phyloP scores from a whole-genome alignment of 1,284 basidiomycete genomes.

The Pseudozyma tsukubaensis region DNA sequence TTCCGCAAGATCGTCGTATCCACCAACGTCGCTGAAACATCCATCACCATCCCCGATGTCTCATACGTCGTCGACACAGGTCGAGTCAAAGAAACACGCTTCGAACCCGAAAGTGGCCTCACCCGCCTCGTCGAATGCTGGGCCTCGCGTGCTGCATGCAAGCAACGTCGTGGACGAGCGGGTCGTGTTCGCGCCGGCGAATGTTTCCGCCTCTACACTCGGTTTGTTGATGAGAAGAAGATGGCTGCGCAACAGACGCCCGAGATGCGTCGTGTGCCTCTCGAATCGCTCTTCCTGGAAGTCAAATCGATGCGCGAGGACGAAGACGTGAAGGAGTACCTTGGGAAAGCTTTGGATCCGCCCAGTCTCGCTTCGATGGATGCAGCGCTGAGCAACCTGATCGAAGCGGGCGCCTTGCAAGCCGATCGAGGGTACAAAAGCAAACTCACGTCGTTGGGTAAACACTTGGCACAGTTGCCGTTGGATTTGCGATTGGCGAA shows the following conservation, averaged over 20 bases:
- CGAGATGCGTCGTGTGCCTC: slow-evolving; percentile 88
- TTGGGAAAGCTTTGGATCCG: slow-evolving; percentile 83
- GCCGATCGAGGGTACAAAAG: slow-evolving; percentile 72
- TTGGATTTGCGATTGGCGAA: slow-evolving; percentile 90
- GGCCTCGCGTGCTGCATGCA: slow-evolving; percentile 82
- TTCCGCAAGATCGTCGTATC: slow-evolving; percentile 88
- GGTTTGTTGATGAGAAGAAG: slow-evolving; percentile 76
- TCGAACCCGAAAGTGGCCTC: slow-evolving; percentile 81
- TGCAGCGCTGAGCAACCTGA: slow-evolving; percentile 79
- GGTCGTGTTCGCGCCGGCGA: slow-evolving; percentile 76
- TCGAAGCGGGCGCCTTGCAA: slow-evolving; percentile 82
- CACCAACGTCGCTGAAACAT: slow-evolving; percentile 92
- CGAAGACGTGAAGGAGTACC: slow-evolving; percentile 80
- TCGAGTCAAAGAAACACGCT: slow-evolving; percentile 88
- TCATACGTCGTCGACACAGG: slow-evolving; percentile 76
- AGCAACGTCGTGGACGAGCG: slow-evolving; percentile 87
- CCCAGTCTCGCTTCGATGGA: slow-evolving; percentile 83
- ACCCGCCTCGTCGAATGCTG: slow-evolving; percentile 82
- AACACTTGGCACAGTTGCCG: slow-evolving; percentile 83
- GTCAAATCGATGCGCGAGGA: slow-evolving; percentile 84
- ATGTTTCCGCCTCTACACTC: slow-evolving; percentile 77
- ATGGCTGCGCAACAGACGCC: slow-evolving; percentile 80
- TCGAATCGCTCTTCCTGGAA: slow-evolving; percentile 84
- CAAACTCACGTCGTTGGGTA: slow-evolving; percentile 82
- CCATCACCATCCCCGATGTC: slow-evolving; percentile 80